phyloP scores from a whole-genome alignment of 345 rosid genomes.

The Hibiscus tridactylites region DNA sequence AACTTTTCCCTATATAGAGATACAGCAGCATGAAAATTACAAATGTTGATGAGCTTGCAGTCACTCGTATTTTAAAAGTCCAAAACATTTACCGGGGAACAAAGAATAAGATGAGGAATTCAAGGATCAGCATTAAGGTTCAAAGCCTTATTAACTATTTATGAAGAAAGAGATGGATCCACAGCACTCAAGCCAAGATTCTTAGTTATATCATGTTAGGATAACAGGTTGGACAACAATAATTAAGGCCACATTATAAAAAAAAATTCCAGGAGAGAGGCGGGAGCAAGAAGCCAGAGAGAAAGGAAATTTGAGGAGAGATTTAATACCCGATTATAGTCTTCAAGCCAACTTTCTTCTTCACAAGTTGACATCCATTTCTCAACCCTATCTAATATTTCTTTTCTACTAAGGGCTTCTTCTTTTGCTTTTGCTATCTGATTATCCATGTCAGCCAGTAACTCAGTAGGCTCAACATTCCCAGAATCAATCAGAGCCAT shows the following conservation, averaged over 20 bases:
- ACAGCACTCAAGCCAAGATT: background rate
- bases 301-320: background rate
- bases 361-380: slow-evolving; percentile 99
- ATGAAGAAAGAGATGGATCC: background rate
- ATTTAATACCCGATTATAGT: slow-evolving; percentile 69
- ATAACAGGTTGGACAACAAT: background rate
- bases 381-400: slow-evolving; percentile 92
- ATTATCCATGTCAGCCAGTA: slow-evolving; percentile 89
- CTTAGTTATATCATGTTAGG: background rate
- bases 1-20: background rate
- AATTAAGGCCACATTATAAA: background rate
- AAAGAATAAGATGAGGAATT: background rate
- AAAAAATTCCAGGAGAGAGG: background rate
- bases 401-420: slow-evolving; percentile 86
- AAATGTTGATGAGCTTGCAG: background rate
- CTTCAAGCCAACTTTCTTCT: slow-evolving; percentile 99
- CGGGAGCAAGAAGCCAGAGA: background rate
- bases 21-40: background rate
- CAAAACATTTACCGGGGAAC: background rate
- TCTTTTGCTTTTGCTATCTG: slow-evolving; percentile 88
- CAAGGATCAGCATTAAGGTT: background rate
- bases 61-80: background rate
- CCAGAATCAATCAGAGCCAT: slow-evolving; percentile 81
- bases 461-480: slow-evolving; percentile 79
- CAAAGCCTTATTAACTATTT: background rate